These are phyloP conservation scores for Blastobotrys capitulatus DNA, from an alignment of 1,139 yeast species.

Conservation along the genomic window DNA sequence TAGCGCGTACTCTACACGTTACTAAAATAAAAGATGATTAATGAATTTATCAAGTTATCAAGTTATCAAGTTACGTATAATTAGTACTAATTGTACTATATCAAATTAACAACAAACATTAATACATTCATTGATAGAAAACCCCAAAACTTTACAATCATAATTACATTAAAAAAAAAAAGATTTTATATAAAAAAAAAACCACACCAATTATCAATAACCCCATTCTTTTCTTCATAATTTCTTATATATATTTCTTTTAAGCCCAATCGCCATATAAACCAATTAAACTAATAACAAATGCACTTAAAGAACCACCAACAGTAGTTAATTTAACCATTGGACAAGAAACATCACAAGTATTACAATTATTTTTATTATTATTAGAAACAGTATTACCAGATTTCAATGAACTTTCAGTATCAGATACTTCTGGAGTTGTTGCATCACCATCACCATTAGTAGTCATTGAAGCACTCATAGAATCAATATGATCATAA, in stretches of 20 bases:
- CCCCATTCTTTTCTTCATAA: background rate
- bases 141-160: too few species aligned
- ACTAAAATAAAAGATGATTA: too few species aligned
- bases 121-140: too few species aligned
- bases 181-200: too few species aligned
- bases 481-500: conserved; percentile 6
- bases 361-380: background rate
- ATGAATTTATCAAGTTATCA: too few species aligned
- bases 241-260: background rate
- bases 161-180: too few species aligned
- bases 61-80: too few species aligned
- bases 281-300: conserved; percentile 27
- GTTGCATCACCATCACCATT: background rate
- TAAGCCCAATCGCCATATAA: conserved; percentile 24
- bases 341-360: conserved; percentile 9
- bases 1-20: too few species aligned
- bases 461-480: background rate
- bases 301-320: conserved; percentile 19
- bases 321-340: conserved; percentile 11
- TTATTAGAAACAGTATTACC: background rate
- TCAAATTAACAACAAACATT: too few species aligned
- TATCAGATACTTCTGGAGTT: background rate
- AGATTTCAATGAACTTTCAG: too few species aligned
- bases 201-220: too few species aligned
- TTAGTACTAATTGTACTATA: too few species aligned